Evolutionary conservation across 768 basidiomycete species (phyloP).

Genomic region (Phaeotremella skinneri): DNA sequence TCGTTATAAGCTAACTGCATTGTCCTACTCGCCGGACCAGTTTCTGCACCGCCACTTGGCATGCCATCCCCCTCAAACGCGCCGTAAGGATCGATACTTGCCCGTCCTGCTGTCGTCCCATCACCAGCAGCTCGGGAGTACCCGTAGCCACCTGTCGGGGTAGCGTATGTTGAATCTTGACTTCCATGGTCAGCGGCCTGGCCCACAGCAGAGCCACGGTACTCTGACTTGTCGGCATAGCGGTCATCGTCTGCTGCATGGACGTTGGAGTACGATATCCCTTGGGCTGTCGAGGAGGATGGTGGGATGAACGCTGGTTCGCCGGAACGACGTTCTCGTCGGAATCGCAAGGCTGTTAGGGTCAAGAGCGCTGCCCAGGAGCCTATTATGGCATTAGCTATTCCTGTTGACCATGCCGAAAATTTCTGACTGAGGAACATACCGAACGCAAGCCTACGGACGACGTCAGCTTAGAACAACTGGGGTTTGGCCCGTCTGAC

Average conservation of each 20-base stretch:
- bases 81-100: conserved; percentile 82
- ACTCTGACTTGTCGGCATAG: conserved; percentile 40
- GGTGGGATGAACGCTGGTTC: conserved; percentile 78
- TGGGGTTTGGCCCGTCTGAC: neutral
- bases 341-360: conserved; percentile 72
- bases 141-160: conserved; percentile 1
- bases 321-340: conserved; percentile 57
- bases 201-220: conserved; percentile 53
- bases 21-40: conserved; percentile 71
- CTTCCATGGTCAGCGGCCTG: conserved; percentile 60
- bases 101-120: conserved; percentile 51
- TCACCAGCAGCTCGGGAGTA: neutral
- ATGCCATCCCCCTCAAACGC: conserved; percentile 77
- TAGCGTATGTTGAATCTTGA: conserved; percentile 6
- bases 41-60: conserved; percentile 56
- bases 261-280: conserved; percentile 26
- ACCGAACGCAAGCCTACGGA: conserved; percentile 59
- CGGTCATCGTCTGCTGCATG: conserved; percentile 25
- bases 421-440: conserved; percentile 46
- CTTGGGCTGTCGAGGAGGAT: conserved; percentile 15
- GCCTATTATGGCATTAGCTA: conserved; percentile 52
- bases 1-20: conserved; percentile 66
- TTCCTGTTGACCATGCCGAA: neutral
- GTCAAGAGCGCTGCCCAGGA: conserved; percentile 72
- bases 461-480: conserved; percentile 3